Evolutionary conservation across 2,329 filamentous ascomycete genomes (phyloP).

Genomic region (Metarhizium humberi): DNA sequence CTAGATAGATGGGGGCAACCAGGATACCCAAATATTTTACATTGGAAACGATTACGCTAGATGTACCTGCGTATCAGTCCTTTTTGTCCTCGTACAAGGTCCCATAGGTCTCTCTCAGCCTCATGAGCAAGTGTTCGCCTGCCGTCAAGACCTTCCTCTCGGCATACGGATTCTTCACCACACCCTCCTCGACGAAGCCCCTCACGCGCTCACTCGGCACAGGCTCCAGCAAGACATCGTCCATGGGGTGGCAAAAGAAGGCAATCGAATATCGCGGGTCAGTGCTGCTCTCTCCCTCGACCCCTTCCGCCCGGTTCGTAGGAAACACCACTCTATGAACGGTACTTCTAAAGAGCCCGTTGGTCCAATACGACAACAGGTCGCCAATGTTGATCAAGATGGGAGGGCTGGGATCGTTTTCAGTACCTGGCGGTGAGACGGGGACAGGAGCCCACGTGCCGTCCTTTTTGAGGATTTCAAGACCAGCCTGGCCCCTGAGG

Average conservation of each 20-base stretch:
- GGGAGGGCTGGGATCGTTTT: slow-evolving; percentile 52
- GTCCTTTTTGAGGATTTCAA: slow-evolving; percentile 65
- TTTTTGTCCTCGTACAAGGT: slow-evolving; percentile 39
- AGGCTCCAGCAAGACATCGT: slow-evolving; percentile 39
- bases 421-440: slow-evolving; percentile 53
- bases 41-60: not conserved
- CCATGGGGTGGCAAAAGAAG: slow-evolving; percentile 58
- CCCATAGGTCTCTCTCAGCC: slow-evolving; percentile 50
- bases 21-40: not conserved
- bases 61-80: not conserved
- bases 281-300: slow-evolving; percentile 35
- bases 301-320: slow-evolving; percentile 9
- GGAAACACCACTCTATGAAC: slow-evolving; percentile 80
- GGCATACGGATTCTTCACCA: slow-evolving; percentile 34
- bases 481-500: slow-evolving; percentile 70
- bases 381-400: slow-evolving; percentile 73
- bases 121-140: slow-evolving; percentile 52
- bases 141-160: slow-evolving; percentile 51
- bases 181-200: slow-evolving; percentile 23
- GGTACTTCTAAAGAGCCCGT: slow-evolving; percentile 76
- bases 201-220: slow-evolving; percentile 52
- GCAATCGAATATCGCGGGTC: slow-evolving; percentile 56
- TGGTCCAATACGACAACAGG: slow-evolving; percentile 78
- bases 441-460: slow-evolving; percentile 54
- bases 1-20: not conserved